A percentile compares a stretch with the other conserved stretches of the same genome.
These are phyloP conservation scores for Tulasnella sp. DNA, from an alignment of 768 basidiomycete genomes.

Conservation along the genomic window DNA sequence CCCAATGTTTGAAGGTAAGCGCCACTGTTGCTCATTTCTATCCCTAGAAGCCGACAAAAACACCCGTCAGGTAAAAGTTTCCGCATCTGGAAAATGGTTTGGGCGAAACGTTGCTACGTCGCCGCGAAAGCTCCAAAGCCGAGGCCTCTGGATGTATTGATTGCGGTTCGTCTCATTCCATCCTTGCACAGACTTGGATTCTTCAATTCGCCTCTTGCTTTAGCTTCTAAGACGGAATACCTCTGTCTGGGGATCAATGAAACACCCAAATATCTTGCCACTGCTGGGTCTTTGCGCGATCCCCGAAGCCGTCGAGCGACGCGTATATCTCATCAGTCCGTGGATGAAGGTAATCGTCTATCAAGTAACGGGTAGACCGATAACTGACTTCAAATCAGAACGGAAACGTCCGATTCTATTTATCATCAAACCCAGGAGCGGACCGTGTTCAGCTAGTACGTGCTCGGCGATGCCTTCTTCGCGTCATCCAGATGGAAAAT, in stretches of 20 bases:
- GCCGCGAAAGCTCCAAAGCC: no score
- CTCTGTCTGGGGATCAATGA: background rate
- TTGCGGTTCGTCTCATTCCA: no score
- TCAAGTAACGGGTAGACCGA: background rate
- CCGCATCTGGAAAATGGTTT: no score
- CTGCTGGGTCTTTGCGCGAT: background rate
- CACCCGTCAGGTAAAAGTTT: no score
- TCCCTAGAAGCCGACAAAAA: no score
- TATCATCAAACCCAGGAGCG: background rate
- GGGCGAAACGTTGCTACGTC: no score
- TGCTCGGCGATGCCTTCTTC: background rate
- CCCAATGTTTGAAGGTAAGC: no score
- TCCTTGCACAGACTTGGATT: background rate
- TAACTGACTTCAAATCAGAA: no score
- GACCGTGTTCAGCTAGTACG: background rate
- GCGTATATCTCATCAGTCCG: background rate
- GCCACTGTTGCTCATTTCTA: no score
- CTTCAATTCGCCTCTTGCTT: background rate
- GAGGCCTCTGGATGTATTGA: no score
- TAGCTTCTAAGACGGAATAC: background rate
- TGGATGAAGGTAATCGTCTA: background rate
- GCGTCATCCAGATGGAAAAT: background rate
- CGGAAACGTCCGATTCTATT: no score
- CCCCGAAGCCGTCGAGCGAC: background rate
- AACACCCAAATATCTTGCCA: background rate